Conservation (phyloP, 768 basidiomycete species). For the Rhizopogon vinicolor region DNA sequence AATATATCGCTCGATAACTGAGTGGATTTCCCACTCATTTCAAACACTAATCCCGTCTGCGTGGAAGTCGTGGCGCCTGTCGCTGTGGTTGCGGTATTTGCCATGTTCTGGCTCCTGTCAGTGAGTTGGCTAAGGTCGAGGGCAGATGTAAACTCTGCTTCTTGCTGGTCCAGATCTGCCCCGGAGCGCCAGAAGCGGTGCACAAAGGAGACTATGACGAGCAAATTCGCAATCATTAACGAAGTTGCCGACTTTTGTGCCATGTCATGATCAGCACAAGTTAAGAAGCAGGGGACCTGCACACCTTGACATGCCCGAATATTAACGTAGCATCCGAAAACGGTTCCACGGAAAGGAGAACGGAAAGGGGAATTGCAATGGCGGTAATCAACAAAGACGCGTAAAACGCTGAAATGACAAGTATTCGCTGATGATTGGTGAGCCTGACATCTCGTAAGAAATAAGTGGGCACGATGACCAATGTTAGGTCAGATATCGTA, state of each 20-base stretch:
- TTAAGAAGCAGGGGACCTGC: background rate
- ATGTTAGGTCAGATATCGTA: conserved; percentile 13
- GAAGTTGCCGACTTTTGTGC: background rate
- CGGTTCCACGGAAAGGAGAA: conserved; percentile 10
- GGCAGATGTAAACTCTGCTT: background rate
- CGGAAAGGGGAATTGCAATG: conserved; percentile 18
- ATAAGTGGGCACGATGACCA: conserved; percentile 12
- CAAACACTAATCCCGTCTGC: background rate
- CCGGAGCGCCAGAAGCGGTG: background rate
- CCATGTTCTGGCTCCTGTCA: no score
- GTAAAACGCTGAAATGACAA: conserved; percentile 17
- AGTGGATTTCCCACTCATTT: no score
- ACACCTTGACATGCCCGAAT: conserved; percentile 23
- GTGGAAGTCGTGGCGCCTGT: background rate
- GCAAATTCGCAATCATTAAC: background rate
- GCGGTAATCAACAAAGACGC: conserved; percentile 16
- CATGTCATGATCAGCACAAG: background rate
- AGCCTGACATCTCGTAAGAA: conserved; percentile 16
- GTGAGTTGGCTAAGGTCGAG: background rate
- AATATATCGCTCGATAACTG: no score
- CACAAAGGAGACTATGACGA: background rate
- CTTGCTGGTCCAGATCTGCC: background rate
- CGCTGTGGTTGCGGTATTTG: no score
- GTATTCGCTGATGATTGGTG: conserved; percentile 10
- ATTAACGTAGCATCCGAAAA: conserved; percentile 2